These are phyloP conservation scores for Irpex lacteus DNA, from an alignment of 1,284 basidiomycete species.

Conservation along the genomic window DNA sequence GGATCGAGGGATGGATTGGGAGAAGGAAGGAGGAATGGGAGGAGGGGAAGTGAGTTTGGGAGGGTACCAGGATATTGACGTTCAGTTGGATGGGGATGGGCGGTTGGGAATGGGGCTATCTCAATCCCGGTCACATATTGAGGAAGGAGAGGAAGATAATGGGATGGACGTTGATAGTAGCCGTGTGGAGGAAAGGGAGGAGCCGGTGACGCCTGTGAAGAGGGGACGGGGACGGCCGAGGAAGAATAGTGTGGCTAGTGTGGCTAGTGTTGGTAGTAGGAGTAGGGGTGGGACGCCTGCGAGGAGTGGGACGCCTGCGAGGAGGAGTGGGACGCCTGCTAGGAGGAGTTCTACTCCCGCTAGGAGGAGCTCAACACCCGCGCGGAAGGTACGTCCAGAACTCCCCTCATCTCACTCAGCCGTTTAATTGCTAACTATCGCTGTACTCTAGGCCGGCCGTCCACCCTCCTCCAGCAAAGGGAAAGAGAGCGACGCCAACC, in stretches of 20 bases:
- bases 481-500: no score
- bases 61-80: constrained; percentile 25
- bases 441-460: no score
- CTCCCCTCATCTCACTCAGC: no score
- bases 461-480: not conserved
- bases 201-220: not conserved
- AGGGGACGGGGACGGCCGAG: not conserved
- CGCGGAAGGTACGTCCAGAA: not conserved
- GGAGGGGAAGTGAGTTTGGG: constrained; percentile 14
- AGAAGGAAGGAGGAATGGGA: constrained; percentile 15
- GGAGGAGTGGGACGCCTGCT: no score
- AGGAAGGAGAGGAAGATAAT: no score
- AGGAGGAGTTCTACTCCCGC: no score
- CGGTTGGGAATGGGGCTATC: no score
- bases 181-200: no score
- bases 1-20: no score
- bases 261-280: not conserved
- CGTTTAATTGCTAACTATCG: no score
- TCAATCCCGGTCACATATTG: not conserved
- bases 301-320: no score
- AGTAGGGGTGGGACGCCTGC: not conserved
- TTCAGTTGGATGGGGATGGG: constrained; percentile 16
- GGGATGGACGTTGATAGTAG: no score
- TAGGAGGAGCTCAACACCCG: not conserved
- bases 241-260: not conserved